Conservation (phyloP, 495 filamentous ascomycete species). For the Tuber indicum region DNA sequence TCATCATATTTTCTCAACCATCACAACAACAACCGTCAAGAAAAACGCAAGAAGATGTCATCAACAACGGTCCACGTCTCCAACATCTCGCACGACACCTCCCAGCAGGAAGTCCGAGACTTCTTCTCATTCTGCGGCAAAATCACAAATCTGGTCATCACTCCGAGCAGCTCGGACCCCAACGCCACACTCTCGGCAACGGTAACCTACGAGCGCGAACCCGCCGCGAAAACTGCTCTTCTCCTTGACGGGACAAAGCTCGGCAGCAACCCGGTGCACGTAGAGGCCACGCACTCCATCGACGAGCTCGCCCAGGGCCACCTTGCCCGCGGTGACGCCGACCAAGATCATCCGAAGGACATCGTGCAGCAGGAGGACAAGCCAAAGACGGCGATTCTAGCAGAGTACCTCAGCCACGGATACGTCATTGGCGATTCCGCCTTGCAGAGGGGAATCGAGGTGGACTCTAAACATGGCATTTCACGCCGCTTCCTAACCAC, state of each 20-base stretch:
- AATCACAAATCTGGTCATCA: constrained; percentile 74
- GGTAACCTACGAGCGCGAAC: constrained; percentile 92
- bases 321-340: constrained; percentile 46
- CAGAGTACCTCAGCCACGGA: constrained; percentile 92
- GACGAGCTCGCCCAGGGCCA: constrained; percentile 56
- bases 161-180: constrained; percentile 53
- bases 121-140: constrained; percentile 99
- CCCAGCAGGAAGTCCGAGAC: constrained; percentile 83
- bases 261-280: constrained; percentile 69
- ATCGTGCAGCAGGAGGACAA: constrained; percentile 90
- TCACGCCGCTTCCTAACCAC: constrained; percentile 66
- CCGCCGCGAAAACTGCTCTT: constrained; percentile 90
- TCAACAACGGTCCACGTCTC: constrained; percentile 49
- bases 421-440: constrained; percentile 81
- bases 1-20: neutral
- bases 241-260: constrained; percentile 94
- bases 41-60: neutral
- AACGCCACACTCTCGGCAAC: constrained; percentile 67
- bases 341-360: constrained; percentile 50
- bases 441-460: constrained; percentile 72
- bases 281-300: constrained; percentile 60
- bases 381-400: constrained; percentile 81
- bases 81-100: constrained; percentile 72
- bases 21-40: neutral
- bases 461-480: constrained; percentile 88